Base-by-base conservation (phyloP, 495 filamentous ascomycete species). In the Lasiosphaeris hirsuta region DNA sequence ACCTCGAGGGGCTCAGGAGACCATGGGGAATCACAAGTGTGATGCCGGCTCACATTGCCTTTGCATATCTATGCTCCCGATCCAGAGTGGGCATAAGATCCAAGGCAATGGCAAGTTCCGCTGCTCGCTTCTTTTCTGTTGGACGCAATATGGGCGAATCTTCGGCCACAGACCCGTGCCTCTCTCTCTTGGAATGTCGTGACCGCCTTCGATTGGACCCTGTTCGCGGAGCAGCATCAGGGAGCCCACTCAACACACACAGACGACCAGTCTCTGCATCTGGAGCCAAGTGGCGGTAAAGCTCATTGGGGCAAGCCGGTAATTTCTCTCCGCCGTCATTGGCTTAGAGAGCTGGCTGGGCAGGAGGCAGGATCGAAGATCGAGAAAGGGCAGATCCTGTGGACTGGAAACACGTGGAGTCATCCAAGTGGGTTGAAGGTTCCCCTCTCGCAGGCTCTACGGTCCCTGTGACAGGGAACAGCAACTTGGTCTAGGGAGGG, bases 101-200 rank as follows among this genome's bases (percentile, higher is more conserved):
- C 23, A 30, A 30, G 23, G 23, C 23, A 30, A 30, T 30, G 23
- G 23, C 23, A 30, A 30, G 23, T 30, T 30, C 23, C 23, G 23
- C 23, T 30, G 23, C 23, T 30, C 23, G 23, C 23, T 30, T 30
- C 23, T 30, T 2, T 30, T 30, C 2, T 30, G 23, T 30, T 30
- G 23, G 23, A 30, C 23, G 23, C 23, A 30, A 30, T 30, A 5
- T 30, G 23, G 5, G 5, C 2, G 23, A 30, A 30, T 23, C 43
- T 10, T 46, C 30, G 17, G 10, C 43, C 17, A 17, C 15, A 17
- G 18, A 46, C 43, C 6, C 1, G 17, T 23, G 6, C 30, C 15
- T 15, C 38, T 41, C 15, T 23, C 43, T 46, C 43, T 15, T 17
- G 43, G 43, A 41, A 46, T 46, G 43, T 46, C 43, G 43, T 46